Percentiles rank a stretch among this genome's conserved stretches.
phyloP scores from a whole-genome alignment of 192 early-diverging fungal genomes.

The Backusella mclennaniae region DNA sequence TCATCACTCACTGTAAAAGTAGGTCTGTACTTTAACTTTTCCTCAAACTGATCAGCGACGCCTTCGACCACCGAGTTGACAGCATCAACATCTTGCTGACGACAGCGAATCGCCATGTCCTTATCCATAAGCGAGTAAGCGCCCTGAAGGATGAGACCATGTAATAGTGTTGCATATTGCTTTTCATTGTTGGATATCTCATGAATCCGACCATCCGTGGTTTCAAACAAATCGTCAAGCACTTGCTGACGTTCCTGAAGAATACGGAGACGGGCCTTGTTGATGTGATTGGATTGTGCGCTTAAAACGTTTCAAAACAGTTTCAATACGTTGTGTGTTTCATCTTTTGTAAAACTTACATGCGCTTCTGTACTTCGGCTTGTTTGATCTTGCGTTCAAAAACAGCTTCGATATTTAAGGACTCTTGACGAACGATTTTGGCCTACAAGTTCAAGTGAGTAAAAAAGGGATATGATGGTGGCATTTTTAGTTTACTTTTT shows the following conservation, averaged over 20 bases:
- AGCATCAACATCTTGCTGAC: constrained; percentile 64
- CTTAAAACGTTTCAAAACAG: constrained; percentile 35
- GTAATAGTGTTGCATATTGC: constrained; percentile 63
- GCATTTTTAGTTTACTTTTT: constrained; percentile 58
- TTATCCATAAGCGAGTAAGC: constrained; percentile 87
- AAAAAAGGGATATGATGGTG: neutral
- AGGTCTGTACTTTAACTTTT: constrained; percentile 47
- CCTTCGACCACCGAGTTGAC: constrained; percentile 57
- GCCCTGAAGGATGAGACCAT: constrained; percentile 79
- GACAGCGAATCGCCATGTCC: constrained; percentile 66
- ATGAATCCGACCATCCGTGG: constrained; percentile 62
- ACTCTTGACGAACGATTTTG: constrained; percentile 96
- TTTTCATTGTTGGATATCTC: constrained; percentile 55
- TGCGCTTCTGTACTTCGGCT: constrained; percentile 92
- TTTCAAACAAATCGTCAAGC: constrained; percentile 77
- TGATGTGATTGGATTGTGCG: constrained; percentile 91
- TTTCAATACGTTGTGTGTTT: neutral
- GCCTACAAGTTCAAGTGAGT: constrained; percentile 39
- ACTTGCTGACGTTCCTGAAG: constrained; percentile 87
- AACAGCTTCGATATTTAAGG: constrained; percentile 93
- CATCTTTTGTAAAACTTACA: constrained; percentile 49
- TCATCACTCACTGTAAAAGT: constrained; percentile 55
- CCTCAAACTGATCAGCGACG: constrained; percentile 53
- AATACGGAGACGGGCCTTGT: constrained; percentile 91
- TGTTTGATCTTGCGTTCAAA: constrained; percentile 98